Conservation (phyloP, 2,329 filamentous ascomycete genomes). For the Esteya vermicola region DNA sequence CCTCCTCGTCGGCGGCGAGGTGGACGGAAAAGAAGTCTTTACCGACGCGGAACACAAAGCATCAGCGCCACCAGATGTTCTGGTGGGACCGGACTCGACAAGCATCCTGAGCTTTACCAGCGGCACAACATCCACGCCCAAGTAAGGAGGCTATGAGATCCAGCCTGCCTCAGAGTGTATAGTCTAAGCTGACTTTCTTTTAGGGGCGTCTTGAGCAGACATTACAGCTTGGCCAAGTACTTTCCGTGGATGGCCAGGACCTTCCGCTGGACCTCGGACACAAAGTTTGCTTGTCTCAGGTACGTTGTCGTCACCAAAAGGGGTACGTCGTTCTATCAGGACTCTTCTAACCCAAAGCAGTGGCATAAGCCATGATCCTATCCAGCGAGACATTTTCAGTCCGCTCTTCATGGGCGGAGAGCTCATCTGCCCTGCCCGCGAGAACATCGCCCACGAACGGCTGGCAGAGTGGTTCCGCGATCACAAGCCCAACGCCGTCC, state of each 20-base stretch:
- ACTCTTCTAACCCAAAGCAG: too few relatives aligned
- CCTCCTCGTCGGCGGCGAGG: slow-evolving; percentile 50
- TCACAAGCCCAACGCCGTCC: slow-evolving; percentile 62
- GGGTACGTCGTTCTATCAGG: too few relatives aligned
- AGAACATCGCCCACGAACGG: slow-evolving; percentile 76
- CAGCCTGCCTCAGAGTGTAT: too few relatives aligned
- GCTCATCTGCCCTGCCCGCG: slow-evolving; percentile 62
- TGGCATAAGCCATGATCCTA: slow-evolving; percentile 71
- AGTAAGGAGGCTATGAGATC: too few relatives aligned
- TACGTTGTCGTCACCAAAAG: slow-evolving; percentile 61
- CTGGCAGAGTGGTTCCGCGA: slow-evolving; percentile 80
- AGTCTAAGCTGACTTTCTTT: too few relatives aligned
- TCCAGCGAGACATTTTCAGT: slow-evolving; percentile 65
- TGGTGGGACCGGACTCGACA: slow-evolving; percentile 75
- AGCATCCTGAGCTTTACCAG: slow-evolving; percentile 63
- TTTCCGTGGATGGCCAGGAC: slow-evolving; percentile 86
- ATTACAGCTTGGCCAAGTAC: slow-evolving; percentile 76
- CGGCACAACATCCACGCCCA: slow-evolving; percentile 66
- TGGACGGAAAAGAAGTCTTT: slow-evolving; percentile 55
- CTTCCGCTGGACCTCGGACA: slow-evolving; percentile 61
- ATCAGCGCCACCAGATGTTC: slow-evolving; percentile 42
- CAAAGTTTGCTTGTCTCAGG: slow-evolving; percentile 66
- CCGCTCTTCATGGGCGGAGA: slow-evolving; percentile 76
- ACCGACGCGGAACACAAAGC: slow-evolving; percentile 31
- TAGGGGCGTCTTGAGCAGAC: slow-evolving; percentile 73